Conservation (phyloP, 176 grass and related monocot genomes). For the Calamus simplicifolius region DNA sequence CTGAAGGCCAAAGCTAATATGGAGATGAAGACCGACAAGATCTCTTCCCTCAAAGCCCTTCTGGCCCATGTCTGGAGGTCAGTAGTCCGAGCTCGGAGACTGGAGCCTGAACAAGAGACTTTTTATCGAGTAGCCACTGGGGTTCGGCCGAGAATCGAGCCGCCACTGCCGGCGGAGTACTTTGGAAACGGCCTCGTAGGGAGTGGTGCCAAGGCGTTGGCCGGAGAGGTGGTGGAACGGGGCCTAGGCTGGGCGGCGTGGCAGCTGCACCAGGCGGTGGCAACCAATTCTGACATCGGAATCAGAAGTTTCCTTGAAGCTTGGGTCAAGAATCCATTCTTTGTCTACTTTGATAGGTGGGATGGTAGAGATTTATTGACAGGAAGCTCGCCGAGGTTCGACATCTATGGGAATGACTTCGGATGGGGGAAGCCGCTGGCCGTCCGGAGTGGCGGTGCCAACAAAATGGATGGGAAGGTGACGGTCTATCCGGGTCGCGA, state of each 20-base stretch:
- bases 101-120: constrained; percentile 36
- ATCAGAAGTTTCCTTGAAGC: constrained; percentile 34
- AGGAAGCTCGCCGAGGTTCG: constrained; percentile 88
- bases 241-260: constrained; percentile 58
- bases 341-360: constrained; percentile 77
- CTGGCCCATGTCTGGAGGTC: constrained; percentile 71
- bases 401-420: constrained; percentile 90
- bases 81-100: constrained; percentile 52
- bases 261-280: constrained; percentile 48
- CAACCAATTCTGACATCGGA: constrained; percentile 36
- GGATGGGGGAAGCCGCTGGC: constrained; percentile 72
- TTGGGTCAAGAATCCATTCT: constrained; percentile 79
- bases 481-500: not conserved
- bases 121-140: constrained; percentile 82
- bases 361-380: constrained; percentile 61
- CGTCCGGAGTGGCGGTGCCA: constrained; percentile 74
- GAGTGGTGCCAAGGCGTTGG: constrained; percentile 44
- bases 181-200: constrained; percentile 98
- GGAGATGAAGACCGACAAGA: constrained; percentile 11
- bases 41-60: constrained; percentile 83
- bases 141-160: constrained; percentile 58
- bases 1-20: constrained; percentile 17
- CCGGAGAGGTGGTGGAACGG: constrained; percentile 48
- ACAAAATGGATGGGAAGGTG: constrained; percentile 88
- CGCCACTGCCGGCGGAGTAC: constrained; percentile 20